Evolutionary conservation across 2,329 filamentous ascomycete species (phyloP).

Genomic region (Furcasterigmium furcatum): DNA sequence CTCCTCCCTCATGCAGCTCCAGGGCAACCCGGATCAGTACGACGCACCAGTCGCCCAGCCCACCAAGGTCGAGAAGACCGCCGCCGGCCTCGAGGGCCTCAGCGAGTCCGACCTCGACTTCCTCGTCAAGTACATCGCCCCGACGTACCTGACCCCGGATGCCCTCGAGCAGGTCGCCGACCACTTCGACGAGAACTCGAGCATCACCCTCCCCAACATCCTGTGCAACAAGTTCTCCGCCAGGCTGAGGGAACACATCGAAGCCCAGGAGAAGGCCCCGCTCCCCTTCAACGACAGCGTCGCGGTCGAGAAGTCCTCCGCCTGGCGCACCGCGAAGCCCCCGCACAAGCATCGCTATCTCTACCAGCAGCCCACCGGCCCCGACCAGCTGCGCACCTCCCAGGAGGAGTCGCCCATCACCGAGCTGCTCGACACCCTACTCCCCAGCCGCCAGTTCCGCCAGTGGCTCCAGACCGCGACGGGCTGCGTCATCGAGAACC

Average conservation of each 20-base stretch:
- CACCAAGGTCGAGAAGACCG: constrained; percentile 29
- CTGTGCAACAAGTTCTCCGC: constrained; percentile 74
- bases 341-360: constrained; percentile 95
- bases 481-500: constrained; percentile 66
- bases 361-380: constrained; percentile 62
- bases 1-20: constrained; percentile 88
- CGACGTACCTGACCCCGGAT: constrained; percentile 88
- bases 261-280: constrained; percentile 54
- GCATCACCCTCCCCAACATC: constrained; percentile 77
- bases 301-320: constrained; percentile 54
- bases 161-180: constrained; percentile 79
- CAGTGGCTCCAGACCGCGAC: constrained; percentile 88
- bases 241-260: constrained; percentile 68
- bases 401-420: constrained; percentile 58
- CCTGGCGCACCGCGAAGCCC: constrained; percentile 76
- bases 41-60: constrained; percentile 71
- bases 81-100: constrained; percentile 33
- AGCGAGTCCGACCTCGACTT: constrained; percentile 84
- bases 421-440: constrained; percentile 75
- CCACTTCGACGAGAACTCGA: constrained; percentile 79
- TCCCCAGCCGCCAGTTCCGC: constrained; percentile 82
- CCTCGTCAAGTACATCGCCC: constrained; percentile 83
- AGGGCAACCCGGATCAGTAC: constrained; percentile 87
- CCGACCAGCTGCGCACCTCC: constrained; percentile 28
- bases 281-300: constrained; percentile 41